Base-by-base conservation (phyloP, 768 basidiomycete species). In the Hericium alpestre region DNA sequence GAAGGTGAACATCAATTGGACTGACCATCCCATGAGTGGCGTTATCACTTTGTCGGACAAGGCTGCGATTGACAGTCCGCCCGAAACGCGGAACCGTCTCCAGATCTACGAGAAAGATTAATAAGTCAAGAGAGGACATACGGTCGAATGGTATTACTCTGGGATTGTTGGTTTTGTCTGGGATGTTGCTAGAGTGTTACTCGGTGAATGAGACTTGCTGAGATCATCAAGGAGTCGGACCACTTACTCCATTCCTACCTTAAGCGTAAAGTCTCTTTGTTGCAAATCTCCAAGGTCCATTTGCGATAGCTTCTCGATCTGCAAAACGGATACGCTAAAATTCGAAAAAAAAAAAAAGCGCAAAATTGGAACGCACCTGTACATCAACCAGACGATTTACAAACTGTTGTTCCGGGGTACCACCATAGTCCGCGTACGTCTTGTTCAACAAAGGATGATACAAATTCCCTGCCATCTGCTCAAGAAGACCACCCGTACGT, bases 1-100 rank as follows among this genome's bases (percentile, higher is more conserved):
- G 8, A 32, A 32, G 32, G 38, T 13, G 18, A 6, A 18, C 11
- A 13, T 7, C 18, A 43, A 25, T 20, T 11, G 9, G 22, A n/a
- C 53, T 22, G n/a, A 54, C 53, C 53, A 54, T 54, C 53, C 53
- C 53, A 54, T 54, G 11, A 54, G 40, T 4, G 53, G 53, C 4
- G 53, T 54, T 6, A 54, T 18, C 11, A 54, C 20, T 27, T 54
- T 54, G 27, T 54, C 53, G 13, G 53, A 27, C 9, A 54, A 25
- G 20, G 53, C 53, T 12, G 53, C 53, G 23, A 54, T 46, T 9
- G 53, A 54, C 20, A 54, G 3, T 22, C 53, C 53, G 13, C 53
- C 53, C 16, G 53, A 54, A 38, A 54, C 53, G 9, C 53, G 53
- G 53, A 54, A 54, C 27, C 43, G 39, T 16, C 53, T 41, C 53